A percentile compares a stretch with the other conserved stretches of the same genome.
These are phyloP conservation scores for Coemansia sp. DNA, from an alignment of 371 early-diverging fungal genomes.

Conservation along the genomic window DNA sequence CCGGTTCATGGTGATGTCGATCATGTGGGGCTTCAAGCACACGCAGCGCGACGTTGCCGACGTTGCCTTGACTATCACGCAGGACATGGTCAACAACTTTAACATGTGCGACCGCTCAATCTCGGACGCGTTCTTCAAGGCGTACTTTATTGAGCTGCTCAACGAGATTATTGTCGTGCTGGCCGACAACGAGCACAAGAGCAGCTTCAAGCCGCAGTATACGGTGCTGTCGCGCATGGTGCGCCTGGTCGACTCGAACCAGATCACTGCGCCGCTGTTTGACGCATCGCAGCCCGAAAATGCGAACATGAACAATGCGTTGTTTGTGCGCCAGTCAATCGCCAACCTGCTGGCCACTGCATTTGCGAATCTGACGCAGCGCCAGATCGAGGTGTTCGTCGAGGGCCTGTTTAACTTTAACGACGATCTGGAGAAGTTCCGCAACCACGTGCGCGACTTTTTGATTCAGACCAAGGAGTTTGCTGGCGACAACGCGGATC, in stretches of 20 bases:
- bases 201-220: conserved; percentile 92
- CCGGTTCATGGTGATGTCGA: conserved; percentile 85
- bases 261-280: conserved; percentile 81
- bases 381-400: conserved; percentile 86
- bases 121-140: conserved; percentile 85
- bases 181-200: conserved; percentile 96
- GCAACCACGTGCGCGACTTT: conserved; percentile 93
- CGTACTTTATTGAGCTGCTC: conserved; percentile 82
- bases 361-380: conserved; percentile 89
- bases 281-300: conserved; percentile 65
- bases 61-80: conserved; percentile 78
- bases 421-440: conserved; percentile 78
- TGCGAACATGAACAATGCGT: conserved; percentile 73
- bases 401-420: conserved; percentile 80
- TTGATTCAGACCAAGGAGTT: conserved; percentile 95
- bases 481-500: conserved; percentile 78
- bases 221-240: conserved; percentile 87
- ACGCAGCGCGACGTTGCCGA: conserved; percentile 97
- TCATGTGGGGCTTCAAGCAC: conserved; percentile 99
- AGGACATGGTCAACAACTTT: conserved; percentile 83
- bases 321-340: conserved; percentile 80
- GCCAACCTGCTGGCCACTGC: conserved; percentile 77
- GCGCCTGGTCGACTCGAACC: conserved; percentile 75
- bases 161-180: conserved; percentile 96
- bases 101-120: conserved; percentile 70